Evolutionary conservation across 305 asterid species (phyloP), one percentile per base, ranked within the genome.

Genomic region (Nicotiana rustica): DNA sequence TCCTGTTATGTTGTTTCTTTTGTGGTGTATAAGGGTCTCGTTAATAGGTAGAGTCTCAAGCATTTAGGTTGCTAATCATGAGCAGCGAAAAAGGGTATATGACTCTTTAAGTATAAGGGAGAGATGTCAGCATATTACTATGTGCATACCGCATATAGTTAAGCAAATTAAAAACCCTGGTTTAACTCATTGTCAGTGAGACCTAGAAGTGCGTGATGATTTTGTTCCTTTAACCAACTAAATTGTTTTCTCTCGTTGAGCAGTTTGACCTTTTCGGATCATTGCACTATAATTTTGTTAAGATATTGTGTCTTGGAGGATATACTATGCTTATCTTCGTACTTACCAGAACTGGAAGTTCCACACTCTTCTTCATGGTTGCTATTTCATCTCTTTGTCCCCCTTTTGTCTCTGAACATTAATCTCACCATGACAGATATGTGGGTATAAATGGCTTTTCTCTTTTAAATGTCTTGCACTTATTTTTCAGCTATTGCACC

Each of bases 31-130:
- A 35, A 3, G 31, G 33, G 49, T n/a, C 56, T n/a, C 17, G 41
- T n/a, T 36, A 68, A 38, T 68, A 68, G 1, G 31, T 68, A 36
- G 77, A 36, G 77, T 12, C 41, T n/a, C n/a, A 68, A 68, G 4
- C 9, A 68, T 68, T 68, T 31, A 68, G 77, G 12, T 68, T 67
- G 77, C 56, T 38, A 7, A 68, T 19, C n/a, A 18, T 68, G 77
- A 68, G 77, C 9, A 38, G 55, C 56, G n/a, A 17, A 18, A 68
- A 52, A 67, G 38, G 0, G 7, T 47, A 67, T 35, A 35, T 0
- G 14, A 35, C 36, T 67, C n/a, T 35, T 31, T 35, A 35, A 35
- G 75, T 33, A 67, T 15, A 69, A 33, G 33, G 77, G 57, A 69
- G 14, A 38, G 9, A n/a, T 36, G 1, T 38, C 17, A 4, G 25